Evolutionary conservation across 2,329 filamentous ascomycete species (phyloP), one percentile per base, ranked within the genome.

Genomic region (Calonectria henricotiae): DNA sequence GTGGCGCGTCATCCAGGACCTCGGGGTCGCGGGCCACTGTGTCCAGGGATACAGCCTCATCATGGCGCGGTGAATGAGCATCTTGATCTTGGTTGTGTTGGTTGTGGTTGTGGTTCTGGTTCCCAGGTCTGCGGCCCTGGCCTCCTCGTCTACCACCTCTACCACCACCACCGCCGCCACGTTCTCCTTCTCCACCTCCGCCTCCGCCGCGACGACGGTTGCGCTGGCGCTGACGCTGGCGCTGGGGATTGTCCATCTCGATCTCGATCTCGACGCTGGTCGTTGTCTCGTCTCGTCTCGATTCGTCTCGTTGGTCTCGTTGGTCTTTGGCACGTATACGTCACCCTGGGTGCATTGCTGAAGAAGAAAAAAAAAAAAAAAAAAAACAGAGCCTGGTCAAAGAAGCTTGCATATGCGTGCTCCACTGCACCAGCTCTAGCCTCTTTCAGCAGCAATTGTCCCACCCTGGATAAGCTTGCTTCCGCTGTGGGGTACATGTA

Each of bases 241-340:
- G 51, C 51, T 58, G 35, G 11, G 51, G 35, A 35, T 58, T 58
- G 32, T 58, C 51, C 51, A 58, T 55, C 49, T 49, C 46, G 27
- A 23, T 54, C 49, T 55, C n/a, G 17, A n/a, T 39, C n/a, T 58
- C 32, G 23, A 32, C 20, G 51, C 25, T 51, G 47, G 5, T 51
- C 17, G 47, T 51, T 15, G 32, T 43, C 41, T 43, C 41, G 41
- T 43, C 41, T 43, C 41, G 41, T 20, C 39, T 43, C 41, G 41
- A n/a, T 15, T 43, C 41, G 39, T 44, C 41, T 44, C 41, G 41
- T 44, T 20, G 5, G 35, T 44, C n/a, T 20, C 20, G 41, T 44
- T 20, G 5, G 35, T 44, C n/a, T 20, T 1, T 37, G 51, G 20
- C 9, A 30, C 27, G 27, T 30, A 7, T 30, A 37, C 51, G 47